Base-by-base conservation (phyloP, 805 yeast species). In the Metschnikowia henanensis region DNA sequence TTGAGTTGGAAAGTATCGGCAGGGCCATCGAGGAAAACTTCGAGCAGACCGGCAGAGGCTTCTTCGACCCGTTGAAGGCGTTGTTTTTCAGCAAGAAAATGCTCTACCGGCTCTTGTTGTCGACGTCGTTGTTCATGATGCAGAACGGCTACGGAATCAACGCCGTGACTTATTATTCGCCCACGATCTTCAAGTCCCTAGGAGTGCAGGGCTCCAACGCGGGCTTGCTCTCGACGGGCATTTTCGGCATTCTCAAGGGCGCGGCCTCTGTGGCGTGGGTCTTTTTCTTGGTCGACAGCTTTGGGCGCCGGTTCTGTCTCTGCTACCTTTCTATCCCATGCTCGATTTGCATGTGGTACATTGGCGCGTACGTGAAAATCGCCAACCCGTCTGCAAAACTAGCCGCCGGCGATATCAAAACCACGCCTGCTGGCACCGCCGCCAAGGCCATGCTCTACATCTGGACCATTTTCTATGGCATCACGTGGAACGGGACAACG, bases 131-230 rank as follows among this genome's bases (percentile, higher is more conserved):
- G 25, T 72, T 72, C 50, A 56, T 67, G 46, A 62, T 75, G 57
- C 79, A 73, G 47, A 73, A 73, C 49, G 67, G 75, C 18, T 68
- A 68, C 44, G 80, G 80, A 29, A 73, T 77, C 52, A 69, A 75
- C 49, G 77, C 79, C 30, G 65, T 76, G 39, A 75, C 72, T 35
- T 78, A 78, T 55, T 78, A 77, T 55, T 74, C 81, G n/a, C 80
- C 80, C 19, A 66, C 71, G 8, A 65, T 78, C 33, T 75, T 77
- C 59, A 61, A 68, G 47, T 66, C 78, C 3, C 64, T 77, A 45
- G 82, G 83, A 15, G 67, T 77, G 16, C 57, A 57, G 26, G 76
- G 79, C 1, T 56, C 70, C 6, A 63, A 70, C 37, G 70, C 79
- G 1, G 70, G 73, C 2, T 63, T 78, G 34, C 65, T 74, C 16